Percentiles rank a stretch among this genome's conserved stretches.
Evolutionary conservation across 1,284 basidiomycete species (phyloP).

Genomic region (Cutaneotrichosporon cyanovorans): DNA sequence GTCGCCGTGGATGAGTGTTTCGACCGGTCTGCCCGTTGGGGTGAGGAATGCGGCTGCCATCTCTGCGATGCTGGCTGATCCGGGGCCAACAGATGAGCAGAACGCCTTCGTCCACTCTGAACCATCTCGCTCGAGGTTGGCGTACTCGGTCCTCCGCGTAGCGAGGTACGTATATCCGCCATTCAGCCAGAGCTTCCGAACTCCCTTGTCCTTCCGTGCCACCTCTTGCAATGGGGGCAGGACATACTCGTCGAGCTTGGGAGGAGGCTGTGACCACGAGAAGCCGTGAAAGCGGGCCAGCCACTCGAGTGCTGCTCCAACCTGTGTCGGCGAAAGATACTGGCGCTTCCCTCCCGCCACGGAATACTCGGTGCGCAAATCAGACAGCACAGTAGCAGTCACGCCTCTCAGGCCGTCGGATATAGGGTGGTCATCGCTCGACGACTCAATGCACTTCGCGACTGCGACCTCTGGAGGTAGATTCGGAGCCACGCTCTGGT

Average conservation of each 20-base stretch:
- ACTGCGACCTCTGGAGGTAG: constrained; percentile 3
- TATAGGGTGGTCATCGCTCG: background rate
- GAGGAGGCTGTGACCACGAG: background rate
- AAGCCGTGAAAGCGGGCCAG: constrained; percentile 7
- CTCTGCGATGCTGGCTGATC: background rate
- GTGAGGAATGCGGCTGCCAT: constrained; percentile 4
- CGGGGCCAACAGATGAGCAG: background rate
- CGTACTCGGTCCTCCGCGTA: constrained; percentile 12
- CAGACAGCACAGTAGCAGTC: constrained; percentile 6
- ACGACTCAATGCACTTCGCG: constrained; percentile 5
- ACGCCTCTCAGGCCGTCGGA: background rate
- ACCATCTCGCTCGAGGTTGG: background rate
- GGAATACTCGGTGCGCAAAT: constrained; percentile 6
- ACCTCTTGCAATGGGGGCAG: constrained; percentile 5
- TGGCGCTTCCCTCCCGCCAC: constrained; percentile 10
- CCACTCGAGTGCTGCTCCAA: constrained; percentile 6
- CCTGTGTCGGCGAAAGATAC: background rate
- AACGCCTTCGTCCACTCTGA: constrained; percentile 10
- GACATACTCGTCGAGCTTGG: background rate
- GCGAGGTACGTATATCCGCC: constrained; percentile 19
- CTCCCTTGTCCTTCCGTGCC: background rate
- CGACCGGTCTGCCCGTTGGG: constrained; percentile 2
- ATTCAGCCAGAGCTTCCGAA: constrained; percentile 9
- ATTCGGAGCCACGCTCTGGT: constrained; percentile 2
- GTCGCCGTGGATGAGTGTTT: constrained; percentile 16